Evolutionary conservation across 1,139 yeast species (phyloP).

Genomic region (Taphrina flavorubra): DNA sequence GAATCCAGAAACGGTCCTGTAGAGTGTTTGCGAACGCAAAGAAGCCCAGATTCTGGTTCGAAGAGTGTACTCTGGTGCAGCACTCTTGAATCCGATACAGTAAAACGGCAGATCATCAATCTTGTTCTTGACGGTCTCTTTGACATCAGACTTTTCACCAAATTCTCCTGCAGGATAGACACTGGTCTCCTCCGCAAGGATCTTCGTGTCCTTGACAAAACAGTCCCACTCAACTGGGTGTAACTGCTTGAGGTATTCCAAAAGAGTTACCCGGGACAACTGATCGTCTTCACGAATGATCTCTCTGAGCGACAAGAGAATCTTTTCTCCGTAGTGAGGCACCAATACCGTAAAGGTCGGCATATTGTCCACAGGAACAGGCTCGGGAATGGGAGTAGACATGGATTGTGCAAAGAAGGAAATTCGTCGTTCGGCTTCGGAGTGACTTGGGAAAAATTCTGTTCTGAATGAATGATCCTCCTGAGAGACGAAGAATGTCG

Average conservation of each 20-base stretch:
- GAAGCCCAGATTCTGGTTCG: constrained; percentile 99
- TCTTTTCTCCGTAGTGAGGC: constrained; percentile 98
- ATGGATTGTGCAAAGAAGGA: constrained; percentile 98
- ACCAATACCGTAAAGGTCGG: constrained; percentile 97
- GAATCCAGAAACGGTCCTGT: constrained; percentile 98
- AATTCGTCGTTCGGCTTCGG: constrained; percentile 99
- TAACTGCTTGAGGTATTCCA: constrained; percentile 94
- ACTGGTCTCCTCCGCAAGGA: constrained; percentile 96
- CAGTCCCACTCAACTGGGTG: constrained; percentile 99
- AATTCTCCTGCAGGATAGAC: constrained; percentile 62
- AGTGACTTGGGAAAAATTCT: constrained; percentile 93
- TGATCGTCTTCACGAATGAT: constrained; percentile 99
- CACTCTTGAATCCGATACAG: constrained; percentile 98
- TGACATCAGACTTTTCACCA: constrained; percentile 63
- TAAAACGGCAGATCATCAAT: constrained; percentile 98
- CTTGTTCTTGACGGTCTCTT: constrained; percentile 77
- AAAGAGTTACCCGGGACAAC: constrained; percentile 91
- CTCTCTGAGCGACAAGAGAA: constrained; percentile 89
- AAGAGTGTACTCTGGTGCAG: constrained; percentile 98
- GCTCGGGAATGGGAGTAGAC: constrained; percentile 98
- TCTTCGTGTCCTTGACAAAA: constrained; percentile 97
- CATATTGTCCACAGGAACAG: constrained; percentile 98
- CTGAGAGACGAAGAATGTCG: constrained; percentile 96
- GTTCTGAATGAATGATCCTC: constrained; percentile 94
- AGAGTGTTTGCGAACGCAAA: constrained; percentile 94